phyloP scores from a whole-genome alignment of 306 rosid genomes.

The Casuarina glauca region DNA sequence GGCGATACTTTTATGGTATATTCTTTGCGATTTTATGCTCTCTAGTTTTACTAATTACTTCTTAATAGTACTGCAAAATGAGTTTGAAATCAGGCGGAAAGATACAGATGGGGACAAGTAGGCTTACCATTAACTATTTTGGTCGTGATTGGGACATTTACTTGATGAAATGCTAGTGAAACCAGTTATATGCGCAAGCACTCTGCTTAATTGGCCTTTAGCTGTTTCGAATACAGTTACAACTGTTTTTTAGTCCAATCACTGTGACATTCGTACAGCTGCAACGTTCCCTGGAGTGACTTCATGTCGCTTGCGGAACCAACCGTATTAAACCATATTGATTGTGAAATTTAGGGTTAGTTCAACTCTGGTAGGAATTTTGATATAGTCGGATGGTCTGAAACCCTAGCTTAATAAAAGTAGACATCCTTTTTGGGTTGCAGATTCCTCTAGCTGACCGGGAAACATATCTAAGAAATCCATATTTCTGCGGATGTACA shows the following conservation, averaged over 20 bases:
- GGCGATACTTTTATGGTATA: conserved; percentile 81
- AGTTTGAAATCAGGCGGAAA: not conserved
- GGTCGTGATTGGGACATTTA: not conserved
- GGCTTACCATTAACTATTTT: conserved; percentile 6
- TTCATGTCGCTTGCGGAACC: not conserved
- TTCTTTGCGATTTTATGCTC: not conserved
- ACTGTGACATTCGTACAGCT: not conserved
- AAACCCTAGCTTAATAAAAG: too few species aligned
- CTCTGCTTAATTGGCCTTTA: not conserved
- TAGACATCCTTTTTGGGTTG: too few species aligned
- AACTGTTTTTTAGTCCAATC: not conserved
- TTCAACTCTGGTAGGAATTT: not conserved
- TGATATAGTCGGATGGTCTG: too few species aligned
- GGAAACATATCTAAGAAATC: too few species aligned
- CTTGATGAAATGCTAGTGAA: not conserved
- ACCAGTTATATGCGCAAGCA: not conserved
- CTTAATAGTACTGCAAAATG: too few species aligned
- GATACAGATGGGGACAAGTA: not conserved
- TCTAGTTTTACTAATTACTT: not conserved
- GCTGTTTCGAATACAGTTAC: not conserved
- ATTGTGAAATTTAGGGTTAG: not conserved
- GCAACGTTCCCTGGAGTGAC: too few species aligned
- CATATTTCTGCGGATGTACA: too few species aligned
- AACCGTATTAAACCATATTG: not conserved
- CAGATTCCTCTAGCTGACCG: too few species aligned